phyloP scores from a whole-genome alignment of 306 rosid genomes.

The apple (Malus domestica) region ASM211411v1 NC_041798.1:40746501-40747000 shows the following conservation, averaged over 20 bases:
- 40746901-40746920: not conserved
- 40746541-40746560: constrained; percentile 86
- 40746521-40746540: constrained; percentile 98
- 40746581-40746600: constrained; percentile 30
- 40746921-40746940: not conserved
- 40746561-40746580: constrained; percentile 16
- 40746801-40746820: not conserved
- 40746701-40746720: not conserved
- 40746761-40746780: not conserved
- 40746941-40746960: not conserved
- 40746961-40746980: not conserved
- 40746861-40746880: not conserved
- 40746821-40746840: constrained; percentile 2
- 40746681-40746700: not conserved
- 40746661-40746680: not conserved
- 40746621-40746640: constrained; percentile 73
- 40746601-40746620: constrained; percentile 66
- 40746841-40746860: not conserved
- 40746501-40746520: constrained; percentile 97
- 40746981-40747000: not conserved
- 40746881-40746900: not conserved
- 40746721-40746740: too few relatives aligned
- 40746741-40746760: too few relatives aligned
- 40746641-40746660: constrained; percentile 91
- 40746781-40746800: not conserved